Conservation (phyloP, 129 eudicot genomes). For the Smallanthus sonchifolius region DNA sequence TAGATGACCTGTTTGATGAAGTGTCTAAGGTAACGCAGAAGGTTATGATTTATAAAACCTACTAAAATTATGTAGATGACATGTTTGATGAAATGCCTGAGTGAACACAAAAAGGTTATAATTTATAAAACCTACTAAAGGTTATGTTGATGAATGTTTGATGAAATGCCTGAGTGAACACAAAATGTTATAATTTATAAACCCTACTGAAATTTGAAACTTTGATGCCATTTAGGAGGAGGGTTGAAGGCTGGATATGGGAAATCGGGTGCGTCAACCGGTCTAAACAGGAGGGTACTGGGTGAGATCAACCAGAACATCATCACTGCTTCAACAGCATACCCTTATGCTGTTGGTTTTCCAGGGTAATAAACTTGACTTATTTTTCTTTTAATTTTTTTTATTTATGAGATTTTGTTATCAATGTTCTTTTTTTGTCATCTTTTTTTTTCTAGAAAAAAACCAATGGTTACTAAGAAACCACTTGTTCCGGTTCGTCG, state of each 20-base stretch:
- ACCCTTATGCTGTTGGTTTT: conserved; percentile 38
- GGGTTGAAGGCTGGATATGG: conserved; percentile 40
- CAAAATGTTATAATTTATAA: not conserved
- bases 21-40: conserved; percentile 1
- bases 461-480: conserved; percentile 42
- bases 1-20: conserved; percentile 16
- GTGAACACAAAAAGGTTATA: not conserved
- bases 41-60: not conserved
- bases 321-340: conserved; percentile 40
- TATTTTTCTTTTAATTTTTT: not conserved
- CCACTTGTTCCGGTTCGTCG: conserved; percentile 63
- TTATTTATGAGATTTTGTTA: not conserved
- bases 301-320: conserved; percentile 60
- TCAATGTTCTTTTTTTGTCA: not conserved
- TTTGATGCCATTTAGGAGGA: conserved; percentile 24
- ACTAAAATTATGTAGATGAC: not conserved
- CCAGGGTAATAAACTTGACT: conserved; percentile 41
- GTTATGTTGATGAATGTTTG: not conserved
- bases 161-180: not conserved
- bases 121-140: not conserved
- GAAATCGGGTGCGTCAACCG: conserved; percentile 29
- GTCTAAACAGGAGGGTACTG: conserved; percentile 62
- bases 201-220: not conserved
- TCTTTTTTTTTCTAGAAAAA: conserved; percentile 34
- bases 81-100: not conserved